These are phyloP conservation scores for Jackrogersella multiformis DNA, from an alignment of 495 filamentous ascomycete genomes.

Conservation along the genomic window DNA sequence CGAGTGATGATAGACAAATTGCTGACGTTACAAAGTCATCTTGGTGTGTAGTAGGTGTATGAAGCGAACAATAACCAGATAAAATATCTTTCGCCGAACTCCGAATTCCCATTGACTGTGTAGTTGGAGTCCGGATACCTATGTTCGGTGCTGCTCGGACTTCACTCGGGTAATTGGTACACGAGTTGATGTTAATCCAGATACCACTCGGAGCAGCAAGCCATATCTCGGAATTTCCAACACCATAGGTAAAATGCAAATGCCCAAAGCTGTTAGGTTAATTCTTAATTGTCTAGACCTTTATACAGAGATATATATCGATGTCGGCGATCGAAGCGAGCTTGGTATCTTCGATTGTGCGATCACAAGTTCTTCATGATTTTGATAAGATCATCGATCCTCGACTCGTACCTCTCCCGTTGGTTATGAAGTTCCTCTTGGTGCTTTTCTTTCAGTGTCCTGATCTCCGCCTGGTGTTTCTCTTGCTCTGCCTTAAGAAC, in stretches of 20 bases:
- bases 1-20: not conserved
- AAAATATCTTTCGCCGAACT: slow-evolving; percentile 12
- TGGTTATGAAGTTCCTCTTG: slow-evolving; percentile 10
- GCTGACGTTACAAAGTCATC: not conserved
- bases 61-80: not conserved
- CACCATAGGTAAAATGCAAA: not conserved
- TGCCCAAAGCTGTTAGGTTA: not conserved
- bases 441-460: slow-evolving; percentile 6
- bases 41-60: not conserved
- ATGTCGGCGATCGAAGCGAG: not conserved
- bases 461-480: slow-evolving; percentile 1
- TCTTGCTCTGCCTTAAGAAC: slow-evolving; percentile 5
- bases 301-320: not conserved
- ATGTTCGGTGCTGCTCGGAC: slow-evolving; percentile 24
- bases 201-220: not conserved
- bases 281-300: not conserved
- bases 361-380: slow-evolving; percentile 13
- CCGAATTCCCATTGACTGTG: slow-evolving; percentile 9
- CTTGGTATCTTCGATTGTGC: not conserved
- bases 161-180: slow-evolving; percentile 21
- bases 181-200: not conserved
- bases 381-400: slow-evolving; percentile 18
- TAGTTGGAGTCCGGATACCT: not conserved
- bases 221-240: slow-evolving; percentile 2
- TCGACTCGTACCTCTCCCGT: slow-evolving; percentile 8